Evolutionary conservation across 2,329 filamentous ascomycete genomes (phyloP).

Genomic region (Exophiala mesophila): DNA sequence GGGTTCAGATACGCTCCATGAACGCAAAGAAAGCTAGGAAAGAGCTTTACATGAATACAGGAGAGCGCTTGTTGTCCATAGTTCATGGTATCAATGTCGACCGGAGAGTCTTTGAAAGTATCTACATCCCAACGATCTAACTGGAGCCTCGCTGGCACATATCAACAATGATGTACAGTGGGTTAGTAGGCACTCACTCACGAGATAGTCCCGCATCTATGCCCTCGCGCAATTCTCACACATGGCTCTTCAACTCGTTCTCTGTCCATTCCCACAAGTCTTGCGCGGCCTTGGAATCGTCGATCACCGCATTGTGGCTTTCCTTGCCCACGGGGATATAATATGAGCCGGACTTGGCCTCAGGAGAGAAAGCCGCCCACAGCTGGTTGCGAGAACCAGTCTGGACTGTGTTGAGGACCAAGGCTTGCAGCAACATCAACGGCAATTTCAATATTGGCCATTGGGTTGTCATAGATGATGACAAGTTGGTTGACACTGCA

Average conservation of each 20-base stretch:
- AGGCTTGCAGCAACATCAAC: neutral
- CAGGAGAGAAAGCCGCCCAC: slow-evolving; percentile 35
- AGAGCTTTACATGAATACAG: no score
- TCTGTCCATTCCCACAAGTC: slow-evolving; percentile 44
- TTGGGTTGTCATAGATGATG: slow-evolving; percentile 10
- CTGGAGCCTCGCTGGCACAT: neutral
- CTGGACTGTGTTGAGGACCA: slow-evolving; percentile 1
- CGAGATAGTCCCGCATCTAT: no score
- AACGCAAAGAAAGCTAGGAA: no score
- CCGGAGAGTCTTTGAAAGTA: neutral
- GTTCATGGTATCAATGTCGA: no score
- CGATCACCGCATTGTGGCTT: slow-evolving; percentile 29
- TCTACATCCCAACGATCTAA: neutral
- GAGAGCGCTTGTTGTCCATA: no score
- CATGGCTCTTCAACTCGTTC: no score
- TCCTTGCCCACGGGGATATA: slow-evolving; percentile 37
- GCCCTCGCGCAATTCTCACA: no score
- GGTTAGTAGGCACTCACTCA: no score
- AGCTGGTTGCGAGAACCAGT: slow-evolving; percentile 39
- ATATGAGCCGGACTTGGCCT: slow-evolving; percentile 37
- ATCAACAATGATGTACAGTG: no score
- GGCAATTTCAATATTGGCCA: neutral
- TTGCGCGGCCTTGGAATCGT: slow-evolving; percentile 31
- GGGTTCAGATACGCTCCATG: slow-evolving; percentile 13
- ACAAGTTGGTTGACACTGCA: slow-evolving; percentile 43